These are phyloP conservation scores for Austroboletus niveus DNA, from an alignment of 1,284 basidiomycete species.

Conservation along the genomic window DNA sequence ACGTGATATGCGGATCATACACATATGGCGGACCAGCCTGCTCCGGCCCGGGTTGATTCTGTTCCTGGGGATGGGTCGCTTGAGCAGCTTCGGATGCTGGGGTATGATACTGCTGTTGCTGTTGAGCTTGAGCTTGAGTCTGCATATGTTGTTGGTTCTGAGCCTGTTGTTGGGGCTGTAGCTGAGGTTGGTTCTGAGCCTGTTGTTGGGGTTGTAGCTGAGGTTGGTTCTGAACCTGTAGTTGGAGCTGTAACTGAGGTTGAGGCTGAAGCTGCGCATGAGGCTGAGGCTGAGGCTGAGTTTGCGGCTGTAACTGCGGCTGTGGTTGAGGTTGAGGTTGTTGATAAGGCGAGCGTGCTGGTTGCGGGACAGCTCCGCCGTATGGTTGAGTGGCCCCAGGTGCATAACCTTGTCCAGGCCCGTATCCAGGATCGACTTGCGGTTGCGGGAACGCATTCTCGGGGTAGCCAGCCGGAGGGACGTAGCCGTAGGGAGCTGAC, in stretches of 20 bases:
- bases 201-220: constrained; percentile 20
- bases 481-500: constrained; percentile 37
- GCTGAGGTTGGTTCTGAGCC: constrained; percentile 17
- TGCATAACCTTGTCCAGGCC: constrained; percentile 24
- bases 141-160: neutral
- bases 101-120: constrained; percentile 23
- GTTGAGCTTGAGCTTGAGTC: constrained; percentile 13
- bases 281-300: constrained; percentile 19
- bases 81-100: constrained; percentile 11
- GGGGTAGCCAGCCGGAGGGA: constrained; percentile 35
- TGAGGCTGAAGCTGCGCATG: constrained; percentile 4
- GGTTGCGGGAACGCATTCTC: constrained; percentile 28
- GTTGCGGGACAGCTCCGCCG: constrained; percentile 27
- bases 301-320: constrained; percentile 13
- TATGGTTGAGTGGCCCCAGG: constrained; percentile 31
- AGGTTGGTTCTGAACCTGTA: constrained; percentile 15
- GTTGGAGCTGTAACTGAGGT: constrained; percentile 19
- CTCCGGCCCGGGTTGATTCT: constrained; percentile 15
- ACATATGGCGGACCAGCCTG: constrained; percentile 61
- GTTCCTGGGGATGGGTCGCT: constrained; percentile 13
- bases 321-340: constrained; percentile 22
- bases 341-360: constrained; percentile 32
- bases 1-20: constrained; percentile 63
- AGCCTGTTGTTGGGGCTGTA: constrained; percentile 13
- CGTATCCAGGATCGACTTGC: constrained; percentile 40